Evolutionary conservation across 768 basidiomycete species (phyloP).

Genomic region (Lactarius psammicola): DNA sequence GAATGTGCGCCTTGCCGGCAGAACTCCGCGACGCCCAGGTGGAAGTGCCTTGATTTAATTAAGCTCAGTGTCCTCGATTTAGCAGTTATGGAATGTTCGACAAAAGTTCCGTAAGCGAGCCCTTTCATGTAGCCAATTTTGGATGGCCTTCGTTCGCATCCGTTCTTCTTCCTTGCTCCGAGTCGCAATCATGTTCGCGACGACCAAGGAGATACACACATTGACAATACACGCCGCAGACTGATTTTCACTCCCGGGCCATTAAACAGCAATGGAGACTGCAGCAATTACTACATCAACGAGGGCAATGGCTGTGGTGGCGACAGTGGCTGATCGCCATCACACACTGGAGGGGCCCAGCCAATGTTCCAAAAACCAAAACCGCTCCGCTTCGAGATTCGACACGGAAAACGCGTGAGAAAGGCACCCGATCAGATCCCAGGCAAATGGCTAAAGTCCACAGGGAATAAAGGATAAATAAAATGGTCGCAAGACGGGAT

Average conservation of each 20-base stretch:
- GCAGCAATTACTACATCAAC: background rate
- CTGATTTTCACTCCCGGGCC: background rate
- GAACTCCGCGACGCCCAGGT: slow-evolving; percentile 27
- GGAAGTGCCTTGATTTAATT: slow-evolving; percentile 30
- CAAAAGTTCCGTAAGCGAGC: slow-evolving; percentile 18
- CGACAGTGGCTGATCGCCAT: background rate
- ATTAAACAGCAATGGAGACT: background rate
- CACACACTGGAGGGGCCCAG: background rate
- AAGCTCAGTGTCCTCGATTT: slow-evolving; percentile 29
- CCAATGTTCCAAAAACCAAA: slow-evolving; percentile 14
- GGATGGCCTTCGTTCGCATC: slow-evolving; percentile 25
- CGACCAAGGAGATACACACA: slow-evolving; percentile 6
- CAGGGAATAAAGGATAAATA: slow-evolving; percentile 15
- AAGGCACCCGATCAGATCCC: slow-evolving; percentile 22
- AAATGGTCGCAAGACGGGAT: slow-evolving; percentile 8
- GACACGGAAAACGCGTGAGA: slow-evolving; percentile 23
- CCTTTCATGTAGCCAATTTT: slow-evolving; percentile 29
- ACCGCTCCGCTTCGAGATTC: slow-evolving; percentile 17
- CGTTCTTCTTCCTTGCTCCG: slow-evolving; percentile 28
- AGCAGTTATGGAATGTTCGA: slow-evolving; percentile 27
- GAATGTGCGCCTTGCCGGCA: slow-evolving; percentile 23
- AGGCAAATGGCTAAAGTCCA: slow-evolving; percentile 11
- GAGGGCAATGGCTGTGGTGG: background rate
- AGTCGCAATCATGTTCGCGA: slow-evolving; percentile 22
- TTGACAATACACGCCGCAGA: background rate